Percentiles rank a stretch among this genome's conserved stretches.
These are phyloP conservation scores for Spergularia bocconei DNA, from an alignment of 148 eudicot genomes.

Conservation along the genomic window DNA sequence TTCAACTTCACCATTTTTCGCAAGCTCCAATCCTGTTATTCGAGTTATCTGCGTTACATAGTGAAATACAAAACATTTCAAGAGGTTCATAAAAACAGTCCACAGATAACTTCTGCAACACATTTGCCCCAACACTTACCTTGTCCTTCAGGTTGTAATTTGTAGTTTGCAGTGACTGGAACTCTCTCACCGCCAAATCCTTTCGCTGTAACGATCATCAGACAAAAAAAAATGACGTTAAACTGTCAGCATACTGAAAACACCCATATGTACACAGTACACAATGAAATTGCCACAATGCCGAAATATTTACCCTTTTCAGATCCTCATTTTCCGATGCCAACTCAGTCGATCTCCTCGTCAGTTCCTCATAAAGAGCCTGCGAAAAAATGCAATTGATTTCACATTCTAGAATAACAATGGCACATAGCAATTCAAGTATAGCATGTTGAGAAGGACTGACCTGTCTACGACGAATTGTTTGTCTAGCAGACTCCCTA, in stretches of 20 bases:
- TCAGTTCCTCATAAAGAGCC: slow-evolving; percentile 62
- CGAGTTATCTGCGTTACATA: slow-evolving; percentile 42
- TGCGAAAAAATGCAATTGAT: slow-evolving; percentile 13
- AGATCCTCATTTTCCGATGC: slow-evolving; percentile 57
- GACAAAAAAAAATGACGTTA: not conserved
- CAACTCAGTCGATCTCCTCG: slow-evolving; percentile 51
- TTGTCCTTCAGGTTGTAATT: slow-evolving; percentile 53
- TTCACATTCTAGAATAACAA: not conserved
- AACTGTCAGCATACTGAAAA: not conserved
- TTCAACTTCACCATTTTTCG: slow-evolving; percentile 26
- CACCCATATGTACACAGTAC: not conserved
- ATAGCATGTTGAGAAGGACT: too few species aligned
- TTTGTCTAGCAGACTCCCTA: slow-evolving; percentile 85
- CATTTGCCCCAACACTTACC: slow-evolving; percentile 30
- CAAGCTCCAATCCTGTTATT: slow-evolving; percentile 28
- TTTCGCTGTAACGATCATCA: slow-evolving; percentile 39
- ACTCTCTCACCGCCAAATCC: slow-evolving; percentile 46
- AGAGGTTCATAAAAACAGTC: not conserved
- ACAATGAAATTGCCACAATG: not conserved
- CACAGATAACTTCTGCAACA: too few species aligned
- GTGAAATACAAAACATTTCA: not conserved
- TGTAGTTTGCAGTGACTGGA: slow-evolving; percentile 42
- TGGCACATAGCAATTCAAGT: too few species aligned
- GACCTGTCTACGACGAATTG: slow-evolving; percentile 86
- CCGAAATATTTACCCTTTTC: slow-evolving; percentile 44